Base-by-base conservation (phyloP, 306 rosid species). In the Hippophae rhamnoides region DNA sequence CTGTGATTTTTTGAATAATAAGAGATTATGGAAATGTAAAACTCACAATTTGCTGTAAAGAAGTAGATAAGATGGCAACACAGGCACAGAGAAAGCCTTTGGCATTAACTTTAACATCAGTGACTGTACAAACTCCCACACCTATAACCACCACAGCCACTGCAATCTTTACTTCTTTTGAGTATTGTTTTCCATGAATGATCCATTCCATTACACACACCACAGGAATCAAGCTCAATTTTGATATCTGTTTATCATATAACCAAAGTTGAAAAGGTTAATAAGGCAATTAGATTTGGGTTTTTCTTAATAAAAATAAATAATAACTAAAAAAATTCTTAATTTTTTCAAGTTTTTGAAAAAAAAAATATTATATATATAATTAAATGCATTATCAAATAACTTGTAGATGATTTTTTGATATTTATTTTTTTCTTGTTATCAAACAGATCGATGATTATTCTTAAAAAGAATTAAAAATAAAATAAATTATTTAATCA, bases 191-290 rank as follows among this genome's bases (percentile, higher is more conserved):
- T 26, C 75, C 75, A 62, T 81, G 82, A 42, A 81, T 66, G 58
- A 81, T 81, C 82, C 82, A 77, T 44, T 81, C 86, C 80, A 81
- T 61, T 25, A 81, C 64, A 58, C 82, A 81, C 11, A 81, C 86
- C 57, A 81, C 86, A 0, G 82, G 86, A 60, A 81, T 77, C 82
- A 81, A 73, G 75, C 86, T 81, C 58, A 81, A 58, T 58, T 77
- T 81, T 3, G 82, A 81, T 60, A 80, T 80, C 85, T 80, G 7
- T 31, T 3, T 3, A 18, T 23, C 48, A 12, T 6, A 49, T 5
- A 48, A 13, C 13, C 13, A 5, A 13, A 41, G 6, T 0, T 31
- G 9, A 47, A 7, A 40, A 38, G 11, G n/a, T 46, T 8, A 4
- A 8, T n/a, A 9, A 9, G 13, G 13, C 10, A 46, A 9, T 46